Evolutionary conservation across 2,329 filamentous ascomycete species (phyloP).

Genomic region (Parastagonospora nodorum): DNA sequence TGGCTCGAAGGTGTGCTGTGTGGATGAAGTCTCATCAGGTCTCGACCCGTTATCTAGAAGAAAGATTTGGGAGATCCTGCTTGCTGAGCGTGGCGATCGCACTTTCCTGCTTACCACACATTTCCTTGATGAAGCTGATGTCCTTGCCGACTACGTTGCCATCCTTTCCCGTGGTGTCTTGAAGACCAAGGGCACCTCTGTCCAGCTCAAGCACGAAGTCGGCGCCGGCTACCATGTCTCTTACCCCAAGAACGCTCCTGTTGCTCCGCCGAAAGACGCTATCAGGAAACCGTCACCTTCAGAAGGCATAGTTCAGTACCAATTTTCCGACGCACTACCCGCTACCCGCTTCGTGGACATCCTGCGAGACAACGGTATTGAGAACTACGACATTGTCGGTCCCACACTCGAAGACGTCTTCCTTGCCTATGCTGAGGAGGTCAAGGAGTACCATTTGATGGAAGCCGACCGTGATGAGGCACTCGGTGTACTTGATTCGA

Average conservation of each 20-base stretch:
- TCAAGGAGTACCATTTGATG: conserved; percentile 58
- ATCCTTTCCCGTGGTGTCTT: conserved; percentile 84
- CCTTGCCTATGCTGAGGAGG: conserved; percentile 81
- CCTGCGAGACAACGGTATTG: conserved; percentile 69
- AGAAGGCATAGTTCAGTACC: conserved; percentile 74
- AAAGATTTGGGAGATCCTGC: conserved; percentile 92
- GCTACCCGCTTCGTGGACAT: conserved; percentile 73
- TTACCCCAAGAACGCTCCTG: conserved; percentile 38
- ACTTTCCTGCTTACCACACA: conserved; percentile 91
- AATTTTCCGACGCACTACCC: conserved; percentile 69
- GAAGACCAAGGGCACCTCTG: conserved; percentile 81
- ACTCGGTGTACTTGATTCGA: conserved; percentile 14
- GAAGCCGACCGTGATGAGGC: conserved; percentile 30
- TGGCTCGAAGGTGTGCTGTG: conserved; percentile 83
- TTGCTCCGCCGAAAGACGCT: conserved; percentile 56
- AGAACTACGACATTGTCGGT: conserved; percentile 82
- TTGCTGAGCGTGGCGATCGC: conserved; percentile 79
- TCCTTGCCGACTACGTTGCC: conserved; percentile 85
- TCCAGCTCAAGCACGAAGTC: conserved; percentile 79
- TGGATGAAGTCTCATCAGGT: conserved; percentile 89
- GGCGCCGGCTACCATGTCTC: conserved; percentile 82
- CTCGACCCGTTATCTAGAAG: conserved; percentile 83
- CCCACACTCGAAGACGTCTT: conserved; percentile 95
- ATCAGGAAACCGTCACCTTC: conserved; percentile 50
- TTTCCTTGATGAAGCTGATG: conserved; percentile 90